Evolutionary conservation across 1,139 yeast genomes (phyloP).

Genomic region (Geotrichum europaeum): DNA sequence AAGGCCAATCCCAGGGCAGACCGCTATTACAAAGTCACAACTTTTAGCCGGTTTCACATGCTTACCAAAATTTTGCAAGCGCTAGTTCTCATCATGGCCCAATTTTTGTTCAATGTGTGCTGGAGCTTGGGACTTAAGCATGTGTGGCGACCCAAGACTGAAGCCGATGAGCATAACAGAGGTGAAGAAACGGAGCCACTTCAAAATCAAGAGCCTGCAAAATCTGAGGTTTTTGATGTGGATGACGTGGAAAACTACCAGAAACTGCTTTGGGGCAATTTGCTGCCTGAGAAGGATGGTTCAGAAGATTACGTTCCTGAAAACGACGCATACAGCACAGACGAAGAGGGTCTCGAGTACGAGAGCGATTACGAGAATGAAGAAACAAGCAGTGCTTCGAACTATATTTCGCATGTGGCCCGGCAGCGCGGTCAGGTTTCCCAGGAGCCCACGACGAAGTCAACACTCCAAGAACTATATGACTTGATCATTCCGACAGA

Average conservation of each 20-base stretch:
- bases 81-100: slow-evolving; percentile 2
- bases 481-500: slow-evolving; percentile 25
- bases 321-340: slow-evolving; percentile 20
- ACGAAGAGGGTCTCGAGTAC: slow-evolving; percentile 22
- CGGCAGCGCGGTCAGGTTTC: slow-evolving; percentile 1
- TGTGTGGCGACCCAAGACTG: slow-evolving; percentile 4
- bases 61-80: slow-evolving; percentile 10
- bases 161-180: not conserved
- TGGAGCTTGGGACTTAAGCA: slow-evolving; percentile 11
- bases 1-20: not conserved
- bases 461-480: slow-evolving; percentile 21
- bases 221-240: not conserved
- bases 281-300: slow-evolving; percentile 26
- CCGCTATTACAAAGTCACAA: not conserved
- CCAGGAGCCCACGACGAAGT: slow-evolving; percentile 1
- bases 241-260: slow-evolving; percentile 18
- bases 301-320: slow-evolving; percentile 25
- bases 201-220: not conserved
- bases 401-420: slow-evolving; percentile 11
- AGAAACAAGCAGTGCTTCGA: slow-evolving; percentile 12
- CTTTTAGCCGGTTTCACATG: slow-evolving; percentile 6
- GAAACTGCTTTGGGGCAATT: slow-evolving; percentile 22
- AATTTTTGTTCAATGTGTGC: slow-evolving; percentile 1
- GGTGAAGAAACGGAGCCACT: not conserved
- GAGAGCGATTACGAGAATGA: slow-evolving; percentile 19